Conservation (phyloP, 805 yeast genomes). For the Candida loeiensis region DNA sequence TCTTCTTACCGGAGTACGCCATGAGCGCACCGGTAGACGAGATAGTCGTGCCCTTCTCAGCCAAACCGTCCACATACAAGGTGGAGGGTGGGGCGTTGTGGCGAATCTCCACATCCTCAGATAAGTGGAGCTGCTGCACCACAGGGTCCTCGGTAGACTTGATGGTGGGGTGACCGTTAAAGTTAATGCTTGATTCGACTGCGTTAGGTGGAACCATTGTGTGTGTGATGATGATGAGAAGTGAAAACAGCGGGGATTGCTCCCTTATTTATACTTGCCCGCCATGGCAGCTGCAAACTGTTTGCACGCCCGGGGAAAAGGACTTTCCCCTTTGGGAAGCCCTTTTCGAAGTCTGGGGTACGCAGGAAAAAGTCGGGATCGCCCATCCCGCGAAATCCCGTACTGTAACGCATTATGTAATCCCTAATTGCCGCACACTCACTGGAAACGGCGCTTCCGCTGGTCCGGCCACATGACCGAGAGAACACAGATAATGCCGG, state of each 20-base stretch:
- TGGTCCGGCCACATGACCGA: too few species aligned
- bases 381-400: slow-evolving; percentile 1
- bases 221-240: slow-evolving; percentile 3
- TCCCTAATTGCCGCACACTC: neutral
- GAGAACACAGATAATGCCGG: too few species aligned
- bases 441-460: neutral
- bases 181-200: slow-evolving; percentile 42
- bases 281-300: slow-evolving; percentile 4
- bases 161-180: slow-evolving; percentile 38
- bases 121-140: slow-evolving; percentile 43
- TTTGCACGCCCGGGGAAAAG: slow-evolving; percentile 17
- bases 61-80: slow-evolving; percentile 89
- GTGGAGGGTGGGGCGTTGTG: slow-evolving; percentile 94
- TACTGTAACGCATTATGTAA: neutral
- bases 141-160: slow-evolving; percentile 39
- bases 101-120: slow-evolving; percentile 63
- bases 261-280: slow-evolving; percentile 8
- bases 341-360: slow-evolving; percentile 5
- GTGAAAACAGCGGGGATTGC: slow-evolving; percentile 7
- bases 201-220: slow-evolving; percentile 45
- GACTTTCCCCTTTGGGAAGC: slow-evolving; percentile 8
- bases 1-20: slow-evolving; percentile 92
- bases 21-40: slow-evolving; percentile 91
- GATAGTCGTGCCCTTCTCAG: slow-evolving; percentile 87
- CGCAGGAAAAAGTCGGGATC: slow-evolving; percentile 2